Conservation (phyloP, 75 land plant species). For the Larix kaempferi region DNA sequence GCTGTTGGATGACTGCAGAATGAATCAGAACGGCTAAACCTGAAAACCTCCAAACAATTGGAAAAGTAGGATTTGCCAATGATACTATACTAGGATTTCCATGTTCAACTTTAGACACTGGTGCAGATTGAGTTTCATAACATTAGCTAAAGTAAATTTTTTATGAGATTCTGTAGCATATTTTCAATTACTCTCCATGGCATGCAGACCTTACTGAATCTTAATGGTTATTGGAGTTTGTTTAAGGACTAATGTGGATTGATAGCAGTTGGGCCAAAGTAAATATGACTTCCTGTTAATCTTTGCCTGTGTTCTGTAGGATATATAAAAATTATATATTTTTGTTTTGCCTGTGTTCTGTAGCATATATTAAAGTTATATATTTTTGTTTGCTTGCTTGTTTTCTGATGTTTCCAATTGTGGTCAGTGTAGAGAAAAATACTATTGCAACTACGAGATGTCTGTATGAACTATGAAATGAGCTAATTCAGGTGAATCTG, state of each 20-base stretch:
- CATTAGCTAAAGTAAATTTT: background rate
- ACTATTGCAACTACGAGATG: background rate
- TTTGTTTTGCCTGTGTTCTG: background rate
- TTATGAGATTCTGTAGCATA: background rate
- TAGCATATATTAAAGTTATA: too few relatives aligned
- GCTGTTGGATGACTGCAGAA: background rate
- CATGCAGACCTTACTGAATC: too few relatives aligned
- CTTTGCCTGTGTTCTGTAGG: background rate
- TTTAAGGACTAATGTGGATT: background rate
- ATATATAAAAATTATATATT: background rate
- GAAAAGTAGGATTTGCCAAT: background rate
- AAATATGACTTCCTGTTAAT: background rate
- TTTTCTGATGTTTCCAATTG: background rate
- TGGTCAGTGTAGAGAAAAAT: background rate
- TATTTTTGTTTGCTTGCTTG: background rate
- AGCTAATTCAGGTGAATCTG: background rate
- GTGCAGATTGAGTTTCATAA: conserved; percentile 1
- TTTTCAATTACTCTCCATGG: background rate
- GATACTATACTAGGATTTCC: background rate
- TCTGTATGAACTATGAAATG: background rate
- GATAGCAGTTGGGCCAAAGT: background rate
- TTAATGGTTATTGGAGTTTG: background rate
- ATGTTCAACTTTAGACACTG: background rate
- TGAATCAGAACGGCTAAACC: background rate
- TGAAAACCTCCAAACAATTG: background rate